Conservation (phyloP, 2,329 filamentous ascomycete genomes). For the Talaromyces funiculosus region DNA sequence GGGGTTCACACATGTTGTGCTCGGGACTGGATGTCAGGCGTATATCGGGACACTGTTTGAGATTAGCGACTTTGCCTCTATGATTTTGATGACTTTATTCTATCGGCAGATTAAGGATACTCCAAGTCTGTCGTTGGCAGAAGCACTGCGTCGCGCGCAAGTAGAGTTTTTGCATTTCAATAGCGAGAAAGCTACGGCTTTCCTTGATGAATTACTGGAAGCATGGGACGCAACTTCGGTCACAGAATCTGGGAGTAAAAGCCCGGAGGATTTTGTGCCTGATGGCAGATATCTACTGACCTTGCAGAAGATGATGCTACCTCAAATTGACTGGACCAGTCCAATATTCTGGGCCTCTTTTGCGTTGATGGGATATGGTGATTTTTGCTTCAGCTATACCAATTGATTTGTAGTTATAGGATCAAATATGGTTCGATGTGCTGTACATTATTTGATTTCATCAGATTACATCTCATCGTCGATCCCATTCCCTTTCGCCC, state of each 20-base stretch:
- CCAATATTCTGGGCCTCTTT: slow-evolving; percentile 24
- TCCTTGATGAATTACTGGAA: slow-evolving; percentile 20
- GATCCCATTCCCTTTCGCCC: slow-evolving; percentile 34
- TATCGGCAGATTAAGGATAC: slow-evolving; percentile 19
- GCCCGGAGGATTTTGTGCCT: slow-evolving; percentile 19
- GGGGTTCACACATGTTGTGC: slow-evolving; percentile 23
- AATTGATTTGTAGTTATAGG: background rate
- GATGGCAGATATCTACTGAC: slow-evolving; percentile 19
- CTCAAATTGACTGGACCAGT: slow-evolving; percentile 21
- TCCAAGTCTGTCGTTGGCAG: slow-evolving; percentile 14
- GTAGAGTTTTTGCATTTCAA: slow-evolving; percentile 19
- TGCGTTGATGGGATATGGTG: slow-evolving; percentile 21
- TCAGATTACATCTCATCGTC: slow-evolving; percentile 11
- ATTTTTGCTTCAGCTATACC: slow-evolving; percentile 16
- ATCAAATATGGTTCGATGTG: background rate
- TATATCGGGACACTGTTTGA: slow-evolving; percentile 24
- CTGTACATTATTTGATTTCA: background rate
- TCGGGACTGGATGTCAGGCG: slow-evolving; percentile 23
- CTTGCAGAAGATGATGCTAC: slow-evolving; percentile 19
- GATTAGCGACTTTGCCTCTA: slow-evolving; percentile 23
- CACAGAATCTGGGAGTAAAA: background rate
- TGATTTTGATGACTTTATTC: slow-evolving; percentile 23
- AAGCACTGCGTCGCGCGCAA: slow-evolving; percentile 18
- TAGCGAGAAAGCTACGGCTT: slow-evolving; percentile 13
- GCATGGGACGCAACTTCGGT: slow-evolving; percentile 7